A percentile compares a stretch with the other conserved stretches of the same genome.
Conservation (phyloP, 352 stramenopile genomes). For the Stephanocyclus meneghinianus region DNA sequence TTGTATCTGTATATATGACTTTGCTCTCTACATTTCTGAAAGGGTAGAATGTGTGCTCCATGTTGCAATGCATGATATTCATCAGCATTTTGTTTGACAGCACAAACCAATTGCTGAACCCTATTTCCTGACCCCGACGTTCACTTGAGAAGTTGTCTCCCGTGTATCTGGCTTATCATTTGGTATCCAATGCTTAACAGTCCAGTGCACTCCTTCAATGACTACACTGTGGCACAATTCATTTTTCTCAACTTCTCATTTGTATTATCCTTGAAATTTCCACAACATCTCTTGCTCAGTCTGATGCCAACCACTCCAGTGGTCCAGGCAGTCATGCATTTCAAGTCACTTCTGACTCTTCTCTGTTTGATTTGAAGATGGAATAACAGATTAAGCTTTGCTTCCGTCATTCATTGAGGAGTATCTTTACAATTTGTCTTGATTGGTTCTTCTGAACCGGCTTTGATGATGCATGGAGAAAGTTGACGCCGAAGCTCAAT, state of each 20-base stretch:
- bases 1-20: neutral
- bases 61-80: slow-evolving; percentile 20
- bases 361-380: slow-evolving; percentile 31
- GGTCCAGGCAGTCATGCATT: slow-evolving; percentile 16
- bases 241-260: slow-evolving; percentile 28
- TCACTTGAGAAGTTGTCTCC: neutral
- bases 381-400: slow-evolving; percentile 51
- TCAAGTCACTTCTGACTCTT: slow-evolving; percentile 22
- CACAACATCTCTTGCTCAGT: slow-evolving; percentile 38
- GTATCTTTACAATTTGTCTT: slow-evolving; percentile 44
- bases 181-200: slow-evolving; percentile 39
- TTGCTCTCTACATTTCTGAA: slow-evolving; percentile 13
- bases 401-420: slow-evolving; percentile 41
- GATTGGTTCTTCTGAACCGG: slow-evolving; percentile 44
- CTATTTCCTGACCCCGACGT: neutral
- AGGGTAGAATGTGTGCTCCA: slow-evolving; percentile 19
- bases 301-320: slow-evolving; percentile 45
- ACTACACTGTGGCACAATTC: slow-evolving; percentile 27
- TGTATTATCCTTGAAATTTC: slow-evolving; percentile 38
- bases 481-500: slow-evolving; percentile 35
- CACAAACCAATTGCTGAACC: slow-evolving; percentile 26
- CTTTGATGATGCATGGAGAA: slow-evolving; percentile 33
- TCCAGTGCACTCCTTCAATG: slow-evolving; percentile 38
- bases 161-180: slow-evolving; percentile 46
- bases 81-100: slow-evolving; percentile 12